Conservation (phyloP, 2,329 filamentous ascomycete species). For the Fusarium dlaminii region DNA sequence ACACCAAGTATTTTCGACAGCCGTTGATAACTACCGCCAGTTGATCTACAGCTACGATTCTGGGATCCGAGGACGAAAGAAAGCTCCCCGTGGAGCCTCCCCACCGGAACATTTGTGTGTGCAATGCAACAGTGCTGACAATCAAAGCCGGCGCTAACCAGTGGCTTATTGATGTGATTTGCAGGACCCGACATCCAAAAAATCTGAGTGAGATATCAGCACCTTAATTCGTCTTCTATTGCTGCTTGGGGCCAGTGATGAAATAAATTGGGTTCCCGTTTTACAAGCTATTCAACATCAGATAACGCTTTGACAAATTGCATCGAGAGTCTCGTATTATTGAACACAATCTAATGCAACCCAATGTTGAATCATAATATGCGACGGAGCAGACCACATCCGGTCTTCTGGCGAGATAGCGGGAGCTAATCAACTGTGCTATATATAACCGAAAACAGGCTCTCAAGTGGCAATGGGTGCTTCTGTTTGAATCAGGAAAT, state of each 20-base stretch:
- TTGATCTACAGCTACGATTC: neutral
- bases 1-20: fast-evolving
- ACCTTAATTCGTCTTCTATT: neutral
- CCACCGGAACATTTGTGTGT: neutral
- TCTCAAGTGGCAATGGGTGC: fast-evolving
- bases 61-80: neutral
- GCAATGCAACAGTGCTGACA: neutral
- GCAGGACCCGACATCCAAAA: too few species aligned
- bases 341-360: neutral
- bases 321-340: neutral
- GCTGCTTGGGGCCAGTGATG: neutral
- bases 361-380: neutral
- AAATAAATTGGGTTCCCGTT: fast-evolving
- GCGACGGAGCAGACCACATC: neutral
- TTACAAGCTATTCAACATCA: neutral
- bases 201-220: neutral
- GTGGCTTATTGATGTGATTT: neutral
- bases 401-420: neutral
- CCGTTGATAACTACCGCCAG: neutral
- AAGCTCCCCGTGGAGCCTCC: neutral
- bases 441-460: fast-evolving
- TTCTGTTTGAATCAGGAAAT: neutral
- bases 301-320: fast-evolving
- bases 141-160: too few species aligned
- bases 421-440: too few species aligned